These are phyloP conservation scores for Fusarium sp. DNA, from an alignment of 2,329 filamentous ascomycete species.

Conservation along the genomic window DNA sequence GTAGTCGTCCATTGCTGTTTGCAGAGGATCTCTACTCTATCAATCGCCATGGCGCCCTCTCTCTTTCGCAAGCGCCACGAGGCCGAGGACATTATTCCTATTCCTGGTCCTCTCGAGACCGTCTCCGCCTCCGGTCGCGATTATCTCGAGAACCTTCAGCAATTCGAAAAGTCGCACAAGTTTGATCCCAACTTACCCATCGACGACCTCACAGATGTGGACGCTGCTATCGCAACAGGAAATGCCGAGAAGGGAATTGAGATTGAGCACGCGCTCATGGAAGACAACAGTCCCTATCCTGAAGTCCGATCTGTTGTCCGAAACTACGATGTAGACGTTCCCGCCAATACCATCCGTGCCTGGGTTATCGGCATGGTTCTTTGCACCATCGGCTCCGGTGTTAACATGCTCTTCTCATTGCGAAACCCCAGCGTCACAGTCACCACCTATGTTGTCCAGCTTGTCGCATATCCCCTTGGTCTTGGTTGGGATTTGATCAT, in stretches of 20 bases:
- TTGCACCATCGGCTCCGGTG: slow-evolving; percentile 70
- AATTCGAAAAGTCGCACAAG: slow-evolving; percentile 70
- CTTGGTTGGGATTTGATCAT: slow-evolving; percentile 67
- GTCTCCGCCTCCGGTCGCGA: slow-evolving; percentile 57
- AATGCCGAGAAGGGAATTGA: slow-evolving; percentile 68
- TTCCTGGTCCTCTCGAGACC: slow-evolving; percentile 55
- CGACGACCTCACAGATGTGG: slow-evolving; percentile 70
- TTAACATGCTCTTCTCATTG: slow-evolving; percentile 72
- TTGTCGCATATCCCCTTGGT: slow-evolving; percentile 71
- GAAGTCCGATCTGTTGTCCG: slow-evolving; percentile 75
- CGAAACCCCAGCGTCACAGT: slow-evolving; percentile 70
- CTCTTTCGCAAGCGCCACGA: slow-evolving; percentile 62
- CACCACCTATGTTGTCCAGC: slow-evolving; percentile 71
- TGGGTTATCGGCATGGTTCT: slow-evolving; percentile 72
- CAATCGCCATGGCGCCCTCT: slow-evolving; percentile 51
- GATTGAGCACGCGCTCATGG: slow-evolving; percentile 68
- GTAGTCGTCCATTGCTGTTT: slow-evolving; percentile 16
- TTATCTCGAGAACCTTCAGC: slow-evolving; percentile 61
- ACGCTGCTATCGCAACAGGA: slow-evolving; percentile 66
- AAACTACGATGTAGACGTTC: slow-evolving; percentile 73
- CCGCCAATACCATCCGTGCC: slow-evolving; percentile 73
- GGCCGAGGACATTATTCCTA: slow-evolving; percentile 60
- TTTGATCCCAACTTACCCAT: slow-evolving; percentile 75
- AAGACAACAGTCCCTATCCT: slow-evolving; percentile 76
- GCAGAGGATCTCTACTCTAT: slow-evolving; percentile 20